A percentile compares a stretch with the other conserved stretches of the same genome.
Conservation (phyloP, 306 rosid species). For the Begonia fuchsioides region DNA sequence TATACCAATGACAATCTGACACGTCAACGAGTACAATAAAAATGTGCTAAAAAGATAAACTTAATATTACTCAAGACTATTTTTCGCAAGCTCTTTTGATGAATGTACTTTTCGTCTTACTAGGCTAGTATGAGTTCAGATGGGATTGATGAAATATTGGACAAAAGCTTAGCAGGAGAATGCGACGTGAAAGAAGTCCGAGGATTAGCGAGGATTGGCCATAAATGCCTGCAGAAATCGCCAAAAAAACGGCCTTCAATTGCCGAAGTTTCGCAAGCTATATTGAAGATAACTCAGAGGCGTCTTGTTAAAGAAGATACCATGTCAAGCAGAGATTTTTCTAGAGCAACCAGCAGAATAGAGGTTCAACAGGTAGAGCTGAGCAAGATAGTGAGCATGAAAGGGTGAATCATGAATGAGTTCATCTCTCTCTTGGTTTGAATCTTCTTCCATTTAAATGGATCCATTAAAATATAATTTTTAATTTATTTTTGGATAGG, state of each 20-base stretch:
- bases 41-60: too few species aligned
- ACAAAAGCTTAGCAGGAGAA: slow-evolving; percentile 60
- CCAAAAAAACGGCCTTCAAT: slow-evolving; percentile 65
- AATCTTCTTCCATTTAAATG: not conserved
- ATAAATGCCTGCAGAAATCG: slow-evolving; percentile 56
- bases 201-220: slow-evolving; percentile 60
- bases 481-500: not conserved
- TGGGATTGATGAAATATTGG: slow-evolving; percentile 91
- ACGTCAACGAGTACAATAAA: too few species aligned
- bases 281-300: slow-evolving; percentile 62
- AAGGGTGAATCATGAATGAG: not conserved
- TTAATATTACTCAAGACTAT: too few species aligned
- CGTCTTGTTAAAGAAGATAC: slow-evolving; percentile 36
- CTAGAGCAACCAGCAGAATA: slow-evolving; percentile 55
- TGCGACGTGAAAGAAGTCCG: slow-evolving; percentile 66
- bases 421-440: not conserved
- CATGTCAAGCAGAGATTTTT: slow-evolving; percentile 52
- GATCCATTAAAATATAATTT: not conserved
- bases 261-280: slow-evolving; percentile 55
- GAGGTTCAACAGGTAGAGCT: slow-evolving; percentile 69
- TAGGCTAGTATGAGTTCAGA: slow-evolving; percentile 84
- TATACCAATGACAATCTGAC: too few species aligned
- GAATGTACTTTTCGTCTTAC: slow-evolving; percentile 5
- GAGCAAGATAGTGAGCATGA: slow-evolving; percentile 26
- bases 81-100: too few species aligned